phyloP scores from a whole-genome alignment of 345 rosid genomes.

The Lepidium aucheri region DNA sequence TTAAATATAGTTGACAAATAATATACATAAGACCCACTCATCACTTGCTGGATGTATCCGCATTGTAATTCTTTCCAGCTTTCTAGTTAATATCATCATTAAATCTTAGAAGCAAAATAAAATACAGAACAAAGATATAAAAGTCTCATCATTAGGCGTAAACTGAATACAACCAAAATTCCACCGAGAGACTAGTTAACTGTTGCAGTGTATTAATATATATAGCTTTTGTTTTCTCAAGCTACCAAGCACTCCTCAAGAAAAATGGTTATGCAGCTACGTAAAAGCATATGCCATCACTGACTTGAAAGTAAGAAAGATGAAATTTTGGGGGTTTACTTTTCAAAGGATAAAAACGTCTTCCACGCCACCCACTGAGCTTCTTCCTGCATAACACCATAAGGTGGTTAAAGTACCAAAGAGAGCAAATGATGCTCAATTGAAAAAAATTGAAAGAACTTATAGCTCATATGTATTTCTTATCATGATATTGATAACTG shows the following conservation, averaged over 20 bases:
- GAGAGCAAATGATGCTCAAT: neutral
- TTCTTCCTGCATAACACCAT: constrained; percentile 60
- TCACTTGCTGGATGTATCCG: neutral
- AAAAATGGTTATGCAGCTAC: neutral
- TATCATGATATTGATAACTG: neutral
- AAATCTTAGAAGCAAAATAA: neutral
- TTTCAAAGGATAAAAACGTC: constrained; percentile 76
- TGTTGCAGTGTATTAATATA: neutral
- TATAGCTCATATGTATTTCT: neutral
- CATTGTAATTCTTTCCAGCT: neutral
- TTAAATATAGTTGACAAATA: neutral
- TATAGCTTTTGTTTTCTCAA: neutral
- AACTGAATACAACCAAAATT: neutral
- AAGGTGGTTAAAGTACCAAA: neutral
- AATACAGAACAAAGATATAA: neutral
- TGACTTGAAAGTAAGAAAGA: neutral
- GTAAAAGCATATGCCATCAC: neutral
- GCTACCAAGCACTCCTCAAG: neutral
- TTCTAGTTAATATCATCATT: neutral
- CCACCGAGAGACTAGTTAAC: neutral
- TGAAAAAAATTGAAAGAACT: neutral
- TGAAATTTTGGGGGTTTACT: constrained; percentile 36
- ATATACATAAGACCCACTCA: neutral
- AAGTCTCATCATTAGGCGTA: neutral
- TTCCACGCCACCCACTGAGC: constrained; percentile 94